phyloP scores from a whole-genome alignment of 805 yeast genomes.

The Pichia exigua region DNA sequence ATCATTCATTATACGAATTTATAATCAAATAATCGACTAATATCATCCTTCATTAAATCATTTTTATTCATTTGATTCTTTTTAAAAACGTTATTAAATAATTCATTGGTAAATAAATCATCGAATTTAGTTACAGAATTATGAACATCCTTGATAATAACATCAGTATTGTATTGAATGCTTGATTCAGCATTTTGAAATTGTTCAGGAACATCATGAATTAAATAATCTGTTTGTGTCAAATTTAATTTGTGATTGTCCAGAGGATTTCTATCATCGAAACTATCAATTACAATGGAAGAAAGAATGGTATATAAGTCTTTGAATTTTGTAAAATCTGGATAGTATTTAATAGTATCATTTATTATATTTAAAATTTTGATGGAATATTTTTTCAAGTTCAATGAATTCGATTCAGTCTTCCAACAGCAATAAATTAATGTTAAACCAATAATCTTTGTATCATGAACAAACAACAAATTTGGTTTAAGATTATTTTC shows the following conservation, averaged over 20 bases:
- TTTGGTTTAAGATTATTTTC: conserved; percentile 14
- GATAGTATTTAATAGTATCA: conserved; percentile 12
- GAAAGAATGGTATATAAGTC: conserved; percentile 16
- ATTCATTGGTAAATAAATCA: conserved; percentile 21
- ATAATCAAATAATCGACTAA: background rate
- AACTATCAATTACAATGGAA: conserved; percentile 13
- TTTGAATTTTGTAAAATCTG: conserved; percentile 15
- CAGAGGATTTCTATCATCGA: conserved; percentile 6
- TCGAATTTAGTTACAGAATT: conserved; percentile 10
- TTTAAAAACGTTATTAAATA: conserved; percentile 18
- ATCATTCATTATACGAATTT: background rate
- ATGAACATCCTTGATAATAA: background rate
- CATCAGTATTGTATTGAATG: background rate
- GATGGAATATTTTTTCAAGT: conserved; percentile 12
- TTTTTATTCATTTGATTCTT: conserved; percentile 16
- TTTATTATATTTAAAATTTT: conserved; percentile 13
- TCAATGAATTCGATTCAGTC: conserved; percentile 13
- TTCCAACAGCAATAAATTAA: conserved; percentile 23
- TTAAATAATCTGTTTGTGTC: background rate
- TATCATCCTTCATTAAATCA: conserved; percentile 4
- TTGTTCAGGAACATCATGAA: background rate
- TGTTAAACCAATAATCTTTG: conserved; percentile 16
- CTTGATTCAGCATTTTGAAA: background rate
- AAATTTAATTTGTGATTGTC: background rate
- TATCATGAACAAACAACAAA: conserved; percentile 17